Evolutionary conservation across 768 basidiomycete genomes (phyloP), one percentile per base, ranked within the genome.

Genomic region (Naematelia aurantialba): DNA sequence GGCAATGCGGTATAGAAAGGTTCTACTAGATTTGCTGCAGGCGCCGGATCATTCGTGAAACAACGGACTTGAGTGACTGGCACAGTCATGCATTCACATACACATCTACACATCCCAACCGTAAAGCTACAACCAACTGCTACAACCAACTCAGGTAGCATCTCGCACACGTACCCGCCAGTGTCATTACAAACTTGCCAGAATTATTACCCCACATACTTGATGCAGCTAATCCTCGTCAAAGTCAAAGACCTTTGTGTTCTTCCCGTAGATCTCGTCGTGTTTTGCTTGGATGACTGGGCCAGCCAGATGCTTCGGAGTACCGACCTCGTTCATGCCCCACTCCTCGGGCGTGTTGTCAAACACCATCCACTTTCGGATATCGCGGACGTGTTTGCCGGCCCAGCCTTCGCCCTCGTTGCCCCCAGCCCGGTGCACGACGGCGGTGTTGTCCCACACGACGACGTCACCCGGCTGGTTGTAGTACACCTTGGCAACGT

Each of bases 211-310:
- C n/a, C n/a, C n/a, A n/a, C n/a, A n/a, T n/a, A n/a, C n/a, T n/a
- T n/a, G n/a, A n/a, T n/a, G n/a, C n/a, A n/a, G n/a, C 58, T 55
- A 64, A 49, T 65, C 60, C 49, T 65, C 63, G 30, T 65, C 63
- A 56, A 65, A 65, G 48, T 65, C 63, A 56, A 49, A 65, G 14
- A 65, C 63, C 49, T 65, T 65, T 5, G 59, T 59, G 14, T 56
- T 48, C 19, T 22, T 26, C 5, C 63, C 63, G 26, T 65, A 61
- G 13, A 65, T 54, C 56, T 61, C 59, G 26, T 60, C 63, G 45
- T 61, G 60, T 34, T 57, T 65, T 31, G 63, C 63, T 39, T 65
- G 59, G 19, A 65, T 65, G 26, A 65, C 27, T 31, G 63, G 63
- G 10, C 63, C 63, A 22, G 63, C 63, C 42, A 58, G 26, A 26